Evolutionary conservation across 139 green algal species (phyloP).

Genomic region (Tetraselmis chui): DNA sequence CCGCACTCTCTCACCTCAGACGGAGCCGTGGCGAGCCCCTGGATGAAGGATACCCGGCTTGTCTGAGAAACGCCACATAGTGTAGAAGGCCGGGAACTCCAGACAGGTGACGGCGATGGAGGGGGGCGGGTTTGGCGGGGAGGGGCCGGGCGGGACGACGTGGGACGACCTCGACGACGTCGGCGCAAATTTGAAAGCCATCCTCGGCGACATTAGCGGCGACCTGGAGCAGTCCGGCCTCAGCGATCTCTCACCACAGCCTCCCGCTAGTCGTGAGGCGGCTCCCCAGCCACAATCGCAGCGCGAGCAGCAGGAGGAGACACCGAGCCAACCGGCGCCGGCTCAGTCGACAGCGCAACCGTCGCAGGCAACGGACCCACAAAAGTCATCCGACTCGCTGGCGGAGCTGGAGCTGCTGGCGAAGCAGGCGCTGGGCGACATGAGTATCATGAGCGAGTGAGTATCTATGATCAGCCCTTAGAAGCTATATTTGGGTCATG

Average conservation of each 20-base stretch:
- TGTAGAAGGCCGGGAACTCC: too few relatives aligned
- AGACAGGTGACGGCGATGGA: too few relatives aligned
- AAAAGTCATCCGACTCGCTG: neutral
- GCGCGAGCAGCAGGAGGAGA: neutral
- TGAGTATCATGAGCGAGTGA: too few relatives aligned
- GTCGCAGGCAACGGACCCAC: too few relatives aligned
- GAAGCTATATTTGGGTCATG: too few relatives aligned
- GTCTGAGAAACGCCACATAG: too few relatives aligned
- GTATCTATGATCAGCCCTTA: too few relatives aligned
- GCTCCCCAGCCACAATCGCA: neutral
- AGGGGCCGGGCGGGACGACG: neutral
- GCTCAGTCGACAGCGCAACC: too few relatives aligned
- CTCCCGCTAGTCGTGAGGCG: neutral
- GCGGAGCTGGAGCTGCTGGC: neutral
- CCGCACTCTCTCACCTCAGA: too few relatives aligned
- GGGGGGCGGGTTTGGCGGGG: neutral
- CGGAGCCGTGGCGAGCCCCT: too few relatives aligned
- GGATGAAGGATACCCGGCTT: too few relatives aligned
- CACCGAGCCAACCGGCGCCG: too few relatives aligned
- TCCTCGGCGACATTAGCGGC: neutral
- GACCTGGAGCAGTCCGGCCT: neutral
- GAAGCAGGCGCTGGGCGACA: neutral
- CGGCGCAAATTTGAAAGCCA: neutral
- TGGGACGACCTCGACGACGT: neutral
- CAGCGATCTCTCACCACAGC: neutral